phyloP scores from a whole-genome alignment of 805 yeast genomes.

The Candida sithepensis region DNA sequence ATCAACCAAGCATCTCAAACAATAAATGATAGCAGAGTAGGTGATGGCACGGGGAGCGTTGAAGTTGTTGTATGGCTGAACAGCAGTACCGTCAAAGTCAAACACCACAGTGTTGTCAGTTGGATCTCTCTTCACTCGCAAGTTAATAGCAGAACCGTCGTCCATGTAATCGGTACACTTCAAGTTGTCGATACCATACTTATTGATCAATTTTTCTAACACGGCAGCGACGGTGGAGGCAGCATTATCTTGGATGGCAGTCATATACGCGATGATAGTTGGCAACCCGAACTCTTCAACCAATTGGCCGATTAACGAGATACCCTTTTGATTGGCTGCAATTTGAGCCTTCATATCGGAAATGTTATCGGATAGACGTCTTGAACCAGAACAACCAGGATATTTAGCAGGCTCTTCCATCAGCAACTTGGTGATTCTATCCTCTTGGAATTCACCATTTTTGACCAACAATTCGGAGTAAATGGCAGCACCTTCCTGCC shows the following conservation, averaged over 20 bases:
- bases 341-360: slow-evolving; percentile 83
- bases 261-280: slow-evolving; percentile 69
- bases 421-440: slow-evolving; percentile 56
- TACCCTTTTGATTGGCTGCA: slow-evolving; percentile 87
- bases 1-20: slow-evolving; percentile 77
- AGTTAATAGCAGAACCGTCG: slow-evolving; percentile 67
- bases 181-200: slow-evolving; percentile 38
- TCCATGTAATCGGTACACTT: slow-evolving; percentile 68
- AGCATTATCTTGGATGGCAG: slow-evolving; percentile 78
- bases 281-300: slow-evolving; percentile 59
- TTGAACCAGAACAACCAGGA: slow-evolving; percentile 87
- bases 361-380: slow-evolving; percentile 78
- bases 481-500: slow-evolving; percentile 91
- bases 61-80: slow-evolving; percentile 84
- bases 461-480: slow-evolving; percentile 71
- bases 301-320: slow-evolving; percentile 55
- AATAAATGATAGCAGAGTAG: slow-evolving; percentile 83
- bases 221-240: slow-evolving; percentile 61
- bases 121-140: slow-evolving; percentile 46
- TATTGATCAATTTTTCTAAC: slow-evolving; percentile 42
- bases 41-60: slow-evolving; percentile 93
- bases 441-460: slow-evolving; percentile 73
- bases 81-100: slow-evolving; percentile 83
- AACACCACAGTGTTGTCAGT: slow-evolving; percentile 57
- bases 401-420: slow-evolving; percentile 71